Percentiles rank a stretch among this genome's conserved stretches.
These are phyloP conservation scores for Cyclotella kingstonii DNA, from an alignment of 108 stramenopile genomes.

Conservation along the genomic window DNA sequence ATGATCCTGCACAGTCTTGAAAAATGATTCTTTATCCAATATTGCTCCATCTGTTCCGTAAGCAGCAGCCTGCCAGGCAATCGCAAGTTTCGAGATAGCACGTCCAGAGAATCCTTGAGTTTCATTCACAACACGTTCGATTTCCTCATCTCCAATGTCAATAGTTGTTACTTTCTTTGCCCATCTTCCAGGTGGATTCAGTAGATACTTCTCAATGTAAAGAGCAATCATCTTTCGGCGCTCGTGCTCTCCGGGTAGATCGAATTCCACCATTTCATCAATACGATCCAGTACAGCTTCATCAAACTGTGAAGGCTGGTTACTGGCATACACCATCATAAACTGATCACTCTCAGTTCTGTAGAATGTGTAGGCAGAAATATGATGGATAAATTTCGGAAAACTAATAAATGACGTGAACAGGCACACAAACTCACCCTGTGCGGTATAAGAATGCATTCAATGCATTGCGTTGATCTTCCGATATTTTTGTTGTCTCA, in stretches of 20 bases:
- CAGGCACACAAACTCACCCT: conserved; percentile 37
- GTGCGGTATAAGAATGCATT: conserved; percentile 98
- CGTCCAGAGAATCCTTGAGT: conserved; percentile 97
- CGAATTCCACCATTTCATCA: conserved; percentile 99
- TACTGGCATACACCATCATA: conserved; percentile 99
- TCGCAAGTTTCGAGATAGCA: conserved; percentile 97
- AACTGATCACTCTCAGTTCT: conserved; percentile 94
- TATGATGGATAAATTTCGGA: background rate
- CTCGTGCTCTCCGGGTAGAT: conserved; percentile 84
- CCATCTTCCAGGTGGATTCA: conserved; percentile 77
- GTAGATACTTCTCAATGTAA: conserved; percentile 96
- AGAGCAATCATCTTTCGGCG: conserved; percentile 90
- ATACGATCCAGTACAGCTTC: conserved; percentile 97
- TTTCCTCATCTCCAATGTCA: conserved; percentile 81
- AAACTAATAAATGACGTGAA: background rate
- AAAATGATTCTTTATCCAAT: conserved; percentile 75
- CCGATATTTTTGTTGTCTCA: conserved; percentile 86
- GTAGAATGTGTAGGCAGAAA: background rate
- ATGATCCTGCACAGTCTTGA: conserved; percentile 80
- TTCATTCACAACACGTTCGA: conserved; percentile 77
- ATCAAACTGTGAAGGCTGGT: conserved; percentile 98
- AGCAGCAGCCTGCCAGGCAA: conserved; percentile 98
- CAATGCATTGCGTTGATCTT: conserved; percentile 97
- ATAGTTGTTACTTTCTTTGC: conserved; percentile 76
- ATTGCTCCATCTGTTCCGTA: conserved; percentile 92